Percentiles rank a stretch among this genome's conserved stretches.
Conservation (phyloP, 129 eudicot species). For the Escallonia herrerae region DNA sequence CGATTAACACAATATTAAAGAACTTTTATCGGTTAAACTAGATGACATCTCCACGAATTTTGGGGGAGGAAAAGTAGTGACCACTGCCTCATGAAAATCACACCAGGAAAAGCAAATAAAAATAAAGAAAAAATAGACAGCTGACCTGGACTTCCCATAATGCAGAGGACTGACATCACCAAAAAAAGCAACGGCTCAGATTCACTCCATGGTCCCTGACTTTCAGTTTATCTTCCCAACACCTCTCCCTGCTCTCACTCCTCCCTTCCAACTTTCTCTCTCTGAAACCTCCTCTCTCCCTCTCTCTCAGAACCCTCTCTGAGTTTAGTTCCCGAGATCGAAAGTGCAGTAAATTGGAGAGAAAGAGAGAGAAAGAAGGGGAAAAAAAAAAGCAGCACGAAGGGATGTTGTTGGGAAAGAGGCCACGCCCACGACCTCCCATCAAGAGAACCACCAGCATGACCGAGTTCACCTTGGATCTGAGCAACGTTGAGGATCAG, state of each 20-base stretch:
- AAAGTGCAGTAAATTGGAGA: not conserved
- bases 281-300: not conserved
- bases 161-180: too few species aligned
- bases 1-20: too few species aligned
- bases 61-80: not conserved
- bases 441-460: conserved; percentile 50
- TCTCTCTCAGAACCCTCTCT: too few species aligned
- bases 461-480: conserved; percentile 37
- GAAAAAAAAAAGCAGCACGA: not conserved
- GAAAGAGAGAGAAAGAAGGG: not conserved
- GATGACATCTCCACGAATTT: too few species aligned
- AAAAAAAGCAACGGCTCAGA: too few species aligned
- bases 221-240: not conserved
- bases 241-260: too few species aligned
- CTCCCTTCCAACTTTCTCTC: not conserved
- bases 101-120: conserved; percentile 3
- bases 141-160: too few species aligned
- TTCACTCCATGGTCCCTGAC: too few species aligned
- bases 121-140: too few species aligned
- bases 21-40: too few species aligned
- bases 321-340: not conserved
- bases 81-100: conserved; percentile 8
- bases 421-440: conserved; percentile 35
- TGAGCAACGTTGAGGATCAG: not conserved
- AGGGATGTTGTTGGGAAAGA: conserved; percentile 33